Base-by-base conservation (phyloP, 768 basidiomycete species). In the Mycena sanguinolenta region DNA sequence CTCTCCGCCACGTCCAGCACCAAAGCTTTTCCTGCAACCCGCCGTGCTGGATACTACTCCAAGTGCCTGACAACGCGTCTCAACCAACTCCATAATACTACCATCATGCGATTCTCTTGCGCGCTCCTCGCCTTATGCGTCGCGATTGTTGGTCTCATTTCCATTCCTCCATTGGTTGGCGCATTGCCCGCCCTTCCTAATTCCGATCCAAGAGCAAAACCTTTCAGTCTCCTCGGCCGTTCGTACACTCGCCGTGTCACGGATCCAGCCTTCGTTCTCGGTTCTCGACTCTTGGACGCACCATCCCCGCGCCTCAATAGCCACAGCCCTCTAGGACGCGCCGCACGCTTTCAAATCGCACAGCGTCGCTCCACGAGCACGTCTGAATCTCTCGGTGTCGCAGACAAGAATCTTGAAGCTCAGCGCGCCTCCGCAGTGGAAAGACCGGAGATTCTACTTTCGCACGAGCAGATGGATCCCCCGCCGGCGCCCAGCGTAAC, bases 51-150 rank as follows among this genome's bases (percentile, higher is more conserved):
- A 66, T n/a, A 38, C 32, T 42, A 38, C 30, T 25, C 50, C 30
- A 49, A 38, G 63, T 21, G 59, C 65, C 1, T 21, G 16, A 12
- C 21, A 23, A 65, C 54, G 25, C 53, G 23, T 36, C 55, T 50
- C 75, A 38, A 52, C 30, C n/a, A 78, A 76, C 76, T 78, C 78
- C 83, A 81, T 70, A 79, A 79, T 69, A 81, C 81, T 19, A 83
- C 81, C 58, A 79, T 79, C 71, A 83, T 82, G 76, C 63, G 25
- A 44, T 42, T 46, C 38, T 30, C 42, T 61, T 63, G 42, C 71
- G 77, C 77, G 54, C 75, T 78, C 34, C 75, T 78, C 32, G 83
- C 84, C 53, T 58, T 75, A 55, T 63, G 74, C 30, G 68, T 70
- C 63, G n/a, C 67, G 64, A 42, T 76, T 64, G 28, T 79, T 78